Evolutionary conservation across 768 basidiomycete species (phyloP), one percentile per base, ranked within the genome.

Genomic region (Daedaleopsis sinensis): DNA sequence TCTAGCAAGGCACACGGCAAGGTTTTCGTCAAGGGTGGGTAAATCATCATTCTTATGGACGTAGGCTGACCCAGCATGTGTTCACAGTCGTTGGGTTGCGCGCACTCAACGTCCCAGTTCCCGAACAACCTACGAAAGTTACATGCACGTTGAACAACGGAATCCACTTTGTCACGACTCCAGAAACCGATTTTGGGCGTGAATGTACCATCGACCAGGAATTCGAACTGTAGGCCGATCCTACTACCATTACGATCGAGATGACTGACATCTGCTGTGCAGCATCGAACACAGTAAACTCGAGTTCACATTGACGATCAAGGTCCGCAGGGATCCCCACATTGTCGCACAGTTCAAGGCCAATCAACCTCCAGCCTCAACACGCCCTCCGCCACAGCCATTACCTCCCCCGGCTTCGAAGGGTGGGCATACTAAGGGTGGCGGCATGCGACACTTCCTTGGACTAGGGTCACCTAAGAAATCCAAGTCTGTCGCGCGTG

Each of bases 91-190:
- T 93, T 37, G 87, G 88, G 38, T 81, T 94, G 59, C 90, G 84
- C 67, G 84, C 82, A 50, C 78, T 97, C 39, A 79, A 83, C 57
- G 77, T 97, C 36, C 95, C 96, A 0, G 66, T 98, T 35, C 96
- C 95, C 0, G 76, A 78, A n/a, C 81, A 92, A 64, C 75, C 84
- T 0, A 94, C 95, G 0, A 81, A 78, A 27, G 78, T 97, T 60
- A 89, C 88, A 11, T 93, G 93, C 72, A 94, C 93, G 0, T 80
- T 98, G 63, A 97, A 98, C 75, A 98, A 98, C 68, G 96, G 95
- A 9, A 96, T 98, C 52, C 95, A 97, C 73, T 95, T 90, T 65
- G 96, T 98, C 38, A 93, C 91, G 5, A 97, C 93, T 9, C 94
- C 91, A 1, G 90, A 92, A 68, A 84, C 80, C 56, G 78, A 79